Percentiles rank a stretch among this genome's conserved stretches.
These are phyloP conservation scores for Microbotryomycetes sp. DNA, from an alignment of 1,284 basidiomycete species.

Conservation along the genomic window DNA sequence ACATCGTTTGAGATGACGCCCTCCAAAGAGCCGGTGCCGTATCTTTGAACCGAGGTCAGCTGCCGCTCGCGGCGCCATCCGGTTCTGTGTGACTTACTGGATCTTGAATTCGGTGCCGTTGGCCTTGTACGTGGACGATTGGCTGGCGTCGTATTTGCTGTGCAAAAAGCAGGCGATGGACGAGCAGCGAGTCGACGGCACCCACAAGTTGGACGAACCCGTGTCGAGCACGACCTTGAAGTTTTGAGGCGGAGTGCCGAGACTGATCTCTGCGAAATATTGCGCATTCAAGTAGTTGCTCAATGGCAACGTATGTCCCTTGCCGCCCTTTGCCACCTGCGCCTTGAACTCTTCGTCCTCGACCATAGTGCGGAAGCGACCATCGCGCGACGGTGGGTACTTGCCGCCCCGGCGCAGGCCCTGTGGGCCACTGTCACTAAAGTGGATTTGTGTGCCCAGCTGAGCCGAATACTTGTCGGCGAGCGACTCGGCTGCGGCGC, in stretches of 20 bases:
- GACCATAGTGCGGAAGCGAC: conserved; percentile 38
- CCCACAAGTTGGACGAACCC: conserved; percentile 81
- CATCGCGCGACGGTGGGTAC: conserved; percentile 31
- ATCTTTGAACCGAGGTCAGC: too few species aligned
- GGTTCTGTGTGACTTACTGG: conserved; percentile 40
- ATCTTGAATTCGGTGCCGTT: conserved; percentile 91
- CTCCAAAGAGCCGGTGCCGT: conserved; percentile 95
- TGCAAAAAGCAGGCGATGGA: conserved; percentile 89
- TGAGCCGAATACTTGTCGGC: conserved; percentile 65
- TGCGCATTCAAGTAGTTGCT: conserved; percentile 96
- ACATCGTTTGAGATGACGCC: conserved; percentile 87
- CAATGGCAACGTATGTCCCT: conserved; percentile 43
- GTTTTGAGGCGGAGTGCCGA: conserved; percentile 73
- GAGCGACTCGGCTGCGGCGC: conserved; percentile 54
- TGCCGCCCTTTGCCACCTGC: conserved; percentile 58
- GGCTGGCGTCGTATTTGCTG: conserved; percentile 77
- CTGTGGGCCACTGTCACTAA: conserved; percentile 52
- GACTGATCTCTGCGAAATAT: conserved; percentile 57
- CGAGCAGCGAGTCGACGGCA: conserved; percentile 78
- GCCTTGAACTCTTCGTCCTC: conserved; percentile 50
- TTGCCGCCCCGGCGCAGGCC: conserved; percentile 36
- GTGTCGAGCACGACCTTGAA: conserved; percentile 73
- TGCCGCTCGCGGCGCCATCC: too few species aligned
- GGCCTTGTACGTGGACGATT: conserved; percentile 80
- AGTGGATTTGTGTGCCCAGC: conserved; percentile 47